Conservation (phyloP, 331 rosid genomes). For the Acacia concinna region DNA sequence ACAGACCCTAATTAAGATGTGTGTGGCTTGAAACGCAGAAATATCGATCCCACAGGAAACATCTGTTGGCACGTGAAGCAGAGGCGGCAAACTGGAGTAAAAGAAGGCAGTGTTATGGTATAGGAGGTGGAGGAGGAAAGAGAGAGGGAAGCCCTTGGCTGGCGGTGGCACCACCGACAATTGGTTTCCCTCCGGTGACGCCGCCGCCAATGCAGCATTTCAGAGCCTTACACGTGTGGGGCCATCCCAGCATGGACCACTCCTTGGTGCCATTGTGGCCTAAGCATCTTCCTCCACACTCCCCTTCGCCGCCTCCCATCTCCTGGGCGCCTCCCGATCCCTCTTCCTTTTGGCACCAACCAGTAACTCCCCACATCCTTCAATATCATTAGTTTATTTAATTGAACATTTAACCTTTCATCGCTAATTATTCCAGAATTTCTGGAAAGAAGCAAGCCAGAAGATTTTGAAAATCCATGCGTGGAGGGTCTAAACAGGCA, state of each 20-base stretch:
- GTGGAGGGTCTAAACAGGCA: not conserved
- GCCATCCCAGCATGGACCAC: conserved; percentile 75
- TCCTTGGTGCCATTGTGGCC: conserved; percentile 69
- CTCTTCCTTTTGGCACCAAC: conserved; percentile 70
- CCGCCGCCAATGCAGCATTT: conserved; percentile 50
- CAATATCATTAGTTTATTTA: too few relatives aligned
- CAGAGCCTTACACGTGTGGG: conserved; percentile 92
- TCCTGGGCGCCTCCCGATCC: conserved; percentile 46
- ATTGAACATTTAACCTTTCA: not conserved
- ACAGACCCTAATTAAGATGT: not conserved
- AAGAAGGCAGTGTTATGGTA: conserved; percentile 57
- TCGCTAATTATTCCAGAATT: not conserved
- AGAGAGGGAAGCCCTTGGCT: conserved; percentile 62
- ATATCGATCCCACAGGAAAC: conserved; percentile 88
- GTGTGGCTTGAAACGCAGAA: conserved; percentile 51
- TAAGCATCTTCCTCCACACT: not conserved
- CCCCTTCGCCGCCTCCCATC: conserved; percentile 32
- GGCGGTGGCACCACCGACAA: conserved; percentile 46
- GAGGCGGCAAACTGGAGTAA: conserved; percentile 95
- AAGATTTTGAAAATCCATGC: not conserved
- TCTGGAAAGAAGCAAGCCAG: not conserved
- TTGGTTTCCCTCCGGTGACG: conserved; percentile 69
- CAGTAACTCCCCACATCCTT: conserved; percentile 16
- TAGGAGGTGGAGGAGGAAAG: conserved; percentile 31
- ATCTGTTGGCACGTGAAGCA: conserved; percentile 88